Percentiles rank a stretch among this genome's conserved stretches.
Conservation (phyloP, 441 rosid species). For the Bruguiera hainesii region DNA sequence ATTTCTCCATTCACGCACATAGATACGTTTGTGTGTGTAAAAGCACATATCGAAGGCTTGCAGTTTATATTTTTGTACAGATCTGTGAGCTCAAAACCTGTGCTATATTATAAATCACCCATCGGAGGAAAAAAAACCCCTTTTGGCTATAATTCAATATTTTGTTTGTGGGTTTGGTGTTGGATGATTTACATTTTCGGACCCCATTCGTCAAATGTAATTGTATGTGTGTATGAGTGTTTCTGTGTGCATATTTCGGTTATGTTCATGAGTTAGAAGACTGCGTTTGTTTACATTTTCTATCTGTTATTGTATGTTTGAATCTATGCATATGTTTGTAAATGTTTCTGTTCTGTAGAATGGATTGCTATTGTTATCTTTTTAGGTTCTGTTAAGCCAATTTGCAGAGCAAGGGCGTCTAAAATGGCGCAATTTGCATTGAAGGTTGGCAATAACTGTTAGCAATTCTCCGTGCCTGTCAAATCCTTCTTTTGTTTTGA, state of each 20-base stretch:
- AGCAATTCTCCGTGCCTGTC: slow-evolving; percentile 78
- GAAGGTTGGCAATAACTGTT: neutral
- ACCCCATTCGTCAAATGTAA: neutral
- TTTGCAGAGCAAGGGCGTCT: slow-evolving; percentile 85
- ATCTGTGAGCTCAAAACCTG: slow-evolving; percentile 54
- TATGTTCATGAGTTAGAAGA: too few species aligned
- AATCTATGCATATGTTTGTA: neutral
- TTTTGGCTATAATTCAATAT: slow-evolving; percentile 20
- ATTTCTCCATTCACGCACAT: neutral
- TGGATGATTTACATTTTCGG: slow-evolving; percentile 30
- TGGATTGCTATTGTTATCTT: neutral
- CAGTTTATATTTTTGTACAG: slow-evolving; percentile 23
- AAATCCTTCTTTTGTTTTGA: slow-evolving; percentile 36
- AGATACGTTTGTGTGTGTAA: neutral
- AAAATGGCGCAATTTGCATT: slow-evolving; percentile 51
- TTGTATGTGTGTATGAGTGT: neutral
- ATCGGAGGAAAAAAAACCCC: slow-evolving; percentile 10
- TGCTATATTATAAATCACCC: slow-evolving; percentile 43
- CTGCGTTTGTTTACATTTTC: too few species aligned
- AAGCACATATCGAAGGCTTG: slow-evolving; percentile 71
- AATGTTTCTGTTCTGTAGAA: neutral
- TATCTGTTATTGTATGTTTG: neutral
- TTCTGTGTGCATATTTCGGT: neutral
- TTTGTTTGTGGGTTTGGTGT: slow-evolving; percentile 21
- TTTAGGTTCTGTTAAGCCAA: slow-evolving; percentile 38